A percentile compares a stretch with the other conserved stretches of the same genome.
phyloP scores from a whole-genome alignment of 129 eudicot genomes.

The Ambrosia artemisiifolia region DNA sequence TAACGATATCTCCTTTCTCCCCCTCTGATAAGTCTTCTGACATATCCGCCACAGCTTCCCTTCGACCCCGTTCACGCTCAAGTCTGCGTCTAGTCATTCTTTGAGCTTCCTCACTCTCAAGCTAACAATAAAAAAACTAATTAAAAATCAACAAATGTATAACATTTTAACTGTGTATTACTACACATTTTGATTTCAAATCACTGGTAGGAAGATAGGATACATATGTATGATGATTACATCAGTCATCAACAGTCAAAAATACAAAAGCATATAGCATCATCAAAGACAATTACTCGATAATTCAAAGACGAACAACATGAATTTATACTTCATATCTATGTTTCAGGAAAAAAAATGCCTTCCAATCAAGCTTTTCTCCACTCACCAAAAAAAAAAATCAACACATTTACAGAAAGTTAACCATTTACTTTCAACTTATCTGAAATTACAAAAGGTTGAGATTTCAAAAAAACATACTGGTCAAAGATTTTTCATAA shows the following conservation, averaged over 20 bases:
- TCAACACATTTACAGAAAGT: background rate
- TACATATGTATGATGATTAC: background rate
- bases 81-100: constrained; percentile 73
- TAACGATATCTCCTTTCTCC: constrained; percentile 66
- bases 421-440: background rate
- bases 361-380: background rate
- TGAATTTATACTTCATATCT: background rate
- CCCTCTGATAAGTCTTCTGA: constrained; percentile 98
- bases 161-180: background rate
- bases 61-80: constrained; percentile 93
- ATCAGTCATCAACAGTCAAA: background rate
- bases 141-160: background rate
- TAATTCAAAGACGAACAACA: background rate
- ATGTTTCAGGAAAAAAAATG: background rate
- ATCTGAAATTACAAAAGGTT: background rate
- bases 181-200: background rate
- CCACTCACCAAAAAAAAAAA: background rate
- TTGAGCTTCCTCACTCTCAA: constrained; percentile 85
- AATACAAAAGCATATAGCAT: background rate
- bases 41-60: constrained; percentile 99
- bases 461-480: background rate
- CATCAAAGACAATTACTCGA: background rate
- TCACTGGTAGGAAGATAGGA: background rate
- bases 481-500: background rate
- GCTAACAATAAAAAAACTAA: constrained; percentile 38